Evolutionary conservation across 2,329 filamentous ascomycete genomes (phyloP), one percentile per base, ranked within the genome.

Genomic region (Microdochium nivale): DNA sequence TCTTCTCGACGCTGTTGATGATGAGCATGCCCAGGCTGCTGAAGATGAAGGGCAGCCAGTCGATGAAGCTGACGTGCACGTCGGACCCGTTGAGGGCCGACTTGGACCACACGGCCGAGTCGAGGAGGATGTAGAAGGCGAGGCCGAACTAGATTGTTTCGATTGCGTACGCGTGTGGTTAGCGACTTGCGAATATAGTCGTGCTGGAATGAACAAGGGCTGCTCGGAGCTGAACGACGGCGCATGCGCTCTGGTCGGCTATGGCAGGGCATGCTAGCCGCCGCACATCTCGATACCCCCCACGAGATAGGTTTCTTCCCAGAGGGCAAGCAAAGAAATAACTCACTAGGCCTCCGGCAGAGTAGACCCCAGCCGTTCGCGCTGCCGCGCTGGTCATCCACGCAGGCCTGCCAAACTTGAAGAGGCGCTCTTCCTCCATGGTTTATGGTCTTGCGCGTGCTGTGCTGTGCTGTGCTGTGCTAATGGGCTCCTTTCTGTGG

Each of bases 1-100:
- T 72, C 69, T 86, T 85, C 70, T 86, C 81, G 56, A 85, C 81
- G 58, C 76, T 80, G 74, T 86, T 86, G 73, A 86, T 86, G 66
- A 86, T 85, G 53, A 86, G 75, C 81, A 86, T 86, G 56, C 83
- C 83, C 55, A 86, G 72, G 56, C 77, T 76, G 58, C 77, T 81
- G 72, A 85, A 86, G 66, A 86, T 77, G 58, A 86, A 75, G 49
- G 83, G 82, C 56, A 86, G 77, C 83, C 83, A 86, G 76, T 86
- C 83, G 67, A 84, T 74, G 61, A 85, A 87, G 58, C 73, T 81
- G 61, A 87, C 74, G 70, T 86, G 82, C 53, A 80, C 70, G 65
- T 76, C 69, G 51, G 80, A 83, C 54, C 73, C 77, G 70, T 86
- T 86, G 57, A 70, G 71, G 54, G 72, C 51, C 13, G 78, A 81